Conservation (phyloP, 164 flowering plant genomes). For the Vitis rupestris region DNA sequence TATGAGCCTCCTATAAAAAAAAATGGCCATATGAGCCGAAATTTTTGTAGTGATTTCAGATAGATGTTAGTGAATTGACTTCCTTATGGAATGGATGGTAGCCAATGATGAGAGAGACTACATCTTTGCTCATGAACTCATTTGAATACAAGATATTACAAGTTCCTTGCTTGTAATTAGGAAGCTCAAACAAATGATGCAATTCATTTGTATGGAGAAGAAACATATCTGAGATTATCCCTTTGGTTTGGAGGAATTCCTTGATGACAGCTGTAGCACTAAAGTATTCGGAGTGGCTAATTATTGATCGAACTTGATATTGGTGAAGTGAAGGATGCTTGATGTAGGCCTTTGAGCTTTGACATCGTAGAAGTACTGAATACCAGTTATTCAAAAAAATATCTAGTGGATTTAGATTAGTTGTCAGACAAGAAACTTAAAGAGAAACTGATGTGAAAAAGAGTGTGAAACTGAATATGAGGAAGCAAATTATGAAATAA, state of each 20-base stretch:
- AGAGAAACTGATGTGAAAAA: not conserved
- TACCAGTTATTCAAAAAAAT: not conserved
- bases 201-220: not conserved
- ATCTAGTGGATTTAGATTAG: not conserved
- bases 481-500: not conserved
- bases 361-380: not conserved
- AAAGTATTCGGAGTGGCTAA: not conserved
- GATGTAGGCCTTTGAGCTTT: not conserved
- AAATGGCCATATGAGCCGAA: too few relatives aligned
- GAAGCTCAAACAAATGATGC: not conserved
- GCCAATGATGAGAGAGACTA: not conserved
- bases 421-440: not conserved
- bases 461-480: not conserved
- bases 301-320: not conserved
- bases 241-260: too few relatives aligned
- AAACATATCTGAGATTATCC: too few relatives aligned
- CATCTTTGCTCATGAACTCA: not conserved
- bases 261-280: too few relatives aligned
- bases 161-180: not conserved
- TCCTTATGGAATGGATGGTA: not conserved
- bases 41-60: too few relatives aligned
- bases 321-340: not conserved
- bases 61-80: not conserved
- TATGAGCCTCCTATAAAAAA: too few relatives aligned
- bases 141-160: not conserved